Percentiles rank a stretch among this genome's conserved stretches.
phyloP scores from a whole-genome alignment of 768 basidiomycete species.

The Tremella yokohamensis region DNA sequence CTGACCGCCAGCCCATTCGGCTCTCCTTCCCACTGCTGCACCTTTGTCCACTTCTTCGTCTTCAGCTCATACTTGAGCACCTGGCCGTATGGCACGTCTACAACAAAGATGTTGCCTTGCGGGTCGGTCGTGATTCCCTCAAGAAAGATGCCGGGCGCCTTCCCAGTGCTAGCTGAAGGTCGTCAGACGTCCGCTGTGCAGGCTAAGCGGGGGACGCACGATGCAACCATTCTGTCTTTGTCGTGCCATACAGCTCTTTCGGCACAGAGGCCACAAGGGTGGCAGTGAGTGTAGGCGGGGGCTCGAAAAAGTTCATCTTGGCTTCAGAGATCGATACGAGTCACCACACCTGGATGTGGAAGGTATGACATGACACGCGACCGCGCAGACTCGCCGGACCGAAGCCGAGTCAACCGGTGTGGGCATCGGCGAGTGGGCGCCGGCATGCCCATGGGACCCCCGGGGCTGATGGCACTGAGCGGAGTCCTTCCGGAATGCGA shows the following conservation, averaged over 20 bases:
- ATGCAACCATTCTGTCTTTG: conserved; percentile 6
- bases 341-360: no score
- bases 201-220: not conserved
- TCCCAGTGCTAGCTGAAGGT: not conserved
- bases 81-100: conserved; percentile 24
- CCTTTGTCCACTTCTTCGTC: not conserved
- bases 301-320: conserved; percentile 4
- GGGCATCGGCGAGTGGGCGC: no score
- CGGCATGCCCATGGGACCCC: no score
- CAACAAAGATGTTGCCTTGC: conserved; percentile 23
- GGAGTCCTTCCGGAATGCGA: no score
- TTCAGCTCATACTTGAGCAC: conserved; percentile 10
- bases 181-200: not conserved
- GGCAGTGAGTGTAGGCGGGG: conserved; percentile 8
- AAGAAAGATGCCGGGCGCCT: conserved; percentile 16
- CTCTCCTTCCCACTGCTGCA: conserved; percentile 21
- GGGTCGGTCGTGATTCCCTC: conserved; percentile 26
- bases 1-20: conserved; percentile 25
- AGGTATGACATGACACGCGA: no score
- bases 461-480: no score
- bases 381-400: no score
- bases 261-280: conserved; percentile 6
- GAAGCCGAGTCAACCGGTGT: no score
- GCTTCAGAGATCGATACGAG: not conserved
- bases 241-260: not conserved